Evolutionary conservation across 208 protist species (phyloP).

Genomic region (Trypanosoma brucei): DNA sequence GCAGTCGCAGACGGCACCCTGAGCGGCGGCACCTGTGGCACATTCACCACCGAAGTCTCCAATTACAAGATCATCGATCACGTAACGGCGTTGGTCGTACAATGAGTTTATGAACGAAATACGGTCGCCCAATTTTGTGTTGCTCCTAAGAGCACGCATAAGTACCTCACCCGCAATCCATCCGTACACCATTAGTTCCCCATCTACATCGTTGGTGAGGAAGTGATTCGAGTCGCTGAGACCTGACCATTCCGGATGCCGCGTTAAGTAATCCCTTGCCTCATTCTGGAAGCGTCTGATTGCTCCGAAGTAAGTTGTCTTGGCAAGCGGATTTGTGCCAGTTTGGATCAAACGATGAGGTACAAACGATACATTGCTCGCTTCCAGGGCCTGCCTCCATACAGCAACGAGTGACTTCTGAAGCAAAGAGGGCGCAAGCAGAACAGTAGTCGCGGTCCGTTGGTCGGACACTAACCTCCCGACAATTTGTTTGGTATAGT

Average conservation of each 20-base stretch:
- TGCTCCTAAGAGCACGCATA: background rate
- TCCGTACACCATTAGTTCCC: conserved; percentile 1
- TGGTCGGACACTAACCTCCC: conserved; percentile 9
- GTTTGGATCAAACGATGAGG: conserved; percentile 10
- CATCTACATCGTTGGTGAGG: conserved; percentile 4
- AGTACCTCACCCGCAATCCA: conserved; percentile 4
- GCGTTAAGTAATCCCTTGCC: conserved; percentile 6
- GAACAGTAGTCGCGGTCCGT: conserved; percentile 1
- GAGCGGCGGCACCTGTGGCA: background rate
- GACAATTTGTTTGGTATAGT: conserved; percentile 12
- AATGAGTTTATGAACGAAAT: conserved; percentile 13
- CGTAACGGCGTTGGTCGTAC: conserved; percentile 6
- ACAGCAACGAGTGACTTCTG: conserved; percentile 5
- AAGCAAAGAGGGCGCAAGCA: conserved; percentile 11
- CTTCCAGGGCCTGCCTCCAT: background rate
- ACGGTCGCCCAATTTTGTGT: conserved; percentile 8
- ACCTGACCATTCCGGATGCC: background rate
- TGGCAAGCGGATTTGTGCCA: conserved; percentile 15
- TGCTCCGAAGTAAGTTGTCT: conserved; percentile 2
- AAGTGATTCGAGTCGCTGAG: conserved; percentile 7
- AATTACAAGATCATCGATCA: conserved; percentile 1
- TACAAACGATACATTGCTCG: background rate
- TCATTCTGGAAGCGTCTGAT: conserved; percentile 11
- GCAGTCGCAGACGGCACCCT: conserved; percentile 38
- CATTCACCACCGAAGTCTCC: conserved; percentile 9